phyloP scores from a whole-genome alignment of 2,329 filamentous ascomycete genomes.

The Aurifilum marmelostoma region DNA sequence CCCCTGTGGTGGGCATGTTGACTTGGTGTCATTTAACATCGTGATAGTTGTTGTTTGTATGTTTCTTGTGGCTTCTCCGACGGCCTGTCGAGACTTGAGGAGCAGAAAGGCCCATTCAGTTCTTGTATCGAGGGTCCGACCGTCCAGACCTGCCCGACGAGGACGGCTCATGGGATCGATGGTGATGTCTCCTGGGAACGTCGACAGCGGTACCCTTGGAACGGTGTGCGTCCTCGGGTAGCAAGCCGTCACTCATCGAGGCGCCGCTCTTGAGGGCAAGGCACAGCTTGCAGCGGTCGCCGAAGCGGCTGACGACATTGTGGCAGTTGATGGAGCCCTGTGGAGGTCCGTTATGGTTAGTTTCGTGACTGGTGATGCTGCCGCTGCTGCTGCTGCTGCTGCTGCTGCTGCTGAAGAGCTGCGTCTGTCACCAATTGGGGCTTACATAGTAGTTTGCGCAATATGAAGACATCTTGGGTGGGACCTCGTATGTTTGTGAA shows the following conservation, averaged over 20 bases:
- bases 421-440: not conserved
- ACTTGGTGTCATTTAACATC: not conserved
- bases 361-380: not conserved
- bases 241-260: constrained; percentile 35
- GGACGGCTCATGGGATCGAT: constrained; percentile 20
- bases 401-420: not conserved
- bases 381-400: not conserved
- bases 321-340: constrained; percentile 44
- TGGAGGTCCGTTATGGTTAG: not conserved
- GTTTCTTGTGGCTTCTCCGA: not conserved
- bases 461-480: constrained; percentile 38
- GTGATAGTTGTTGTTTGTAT: not conserved
- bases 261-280: constrained; percentile 36
- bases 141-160: constrained; percentile 19
- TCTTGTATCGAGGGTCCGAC: constrained; percentile 24
- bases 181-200: constrained; percentile 23
- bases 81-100: not conserved
- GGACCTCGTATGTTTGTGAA: not conserved
- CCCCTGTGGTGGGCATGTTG: not conserved
- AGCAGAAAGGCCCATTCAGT: not conserved
- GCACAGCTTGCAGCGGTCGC: constrained; percentile 43
- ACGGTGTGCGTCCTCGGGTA: constrained; percentile 32
- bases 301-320: constrained; percentile 42
- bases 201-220: constrained; percentile 25
- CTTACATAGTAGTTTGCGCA: constrained; percentile 45